Evolutionary conservation across 2,329 filamentous ascomycete genomes (phyloP).

Genomic region (Hysterium pulicare): DNA sequence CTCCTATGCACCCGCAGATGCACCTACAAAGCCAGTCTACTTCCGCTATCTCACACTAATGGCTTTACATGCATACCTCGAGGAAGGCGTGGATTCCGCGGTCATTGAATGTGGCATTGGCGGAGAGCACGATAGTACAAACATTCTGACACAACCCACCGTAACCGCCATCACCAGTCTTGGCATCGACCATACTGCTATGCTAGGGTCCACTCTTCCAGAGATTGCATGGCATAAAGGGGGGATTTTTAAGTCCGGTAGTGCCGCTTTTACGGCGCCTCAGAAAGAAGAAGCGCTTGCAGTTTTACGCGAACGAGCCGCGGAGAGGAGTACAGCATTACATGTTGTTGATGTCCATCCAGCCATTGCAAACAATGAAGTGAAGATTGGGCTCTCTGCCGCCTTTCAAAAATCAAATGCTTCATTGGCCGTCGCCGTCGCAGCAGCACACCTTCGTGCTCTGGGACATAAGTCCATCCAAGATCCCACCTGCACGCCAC

Average conservation of each 20-base stretch:
- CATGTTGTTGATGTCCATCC: slow-evolving; percentile 50
- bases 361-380: slow-evolving; percentile 38
- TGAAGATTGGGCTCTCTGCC: slow-evolving; percentile 58
- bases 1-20: slow-evolving; percentile 48
- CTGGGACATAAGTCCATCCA: slow-evolving; percentile 43
- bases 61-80: slow-evolving; percentile 78
- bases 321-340: slow-evolving; percentile 47
- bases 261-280: slow-evolving; percentile 60
- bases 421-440: slow-evolving; percentile 58
- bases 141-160: slow-evolving; percentile 69
- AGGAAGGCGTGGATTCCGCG: slow-evolving; percentile 71
- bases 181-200: slow-evolving; percentile 78
- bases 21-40: slow-evolving; percentile 75
- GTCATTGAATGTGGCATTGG: slow-evolving; percentile 93
- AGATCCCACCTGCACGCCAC: slow-evolving; percentile 22
- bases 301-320: slow-evolving; percentile 55
- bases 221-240: slow-evolving; percentile 91
- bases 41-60: slow-evolving; percentile 89
- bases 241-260: slow-evolving; percentile 73
- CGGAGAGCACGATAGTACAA: slow-evolving; percentile 89
- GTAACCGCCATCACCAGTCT: slow-evolving; percentile 74
- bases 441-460: slow-evolving; percentile 54
- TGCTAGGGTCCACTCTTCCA: slow-evolving; percentile 75
- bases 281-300: slow-evolving; percentile 54
- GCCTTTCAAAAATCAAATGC: slow-evolving; percentile 64